Percentiles rank a stretch among this genome's conserved stretches.
Evolutionary conservation across 352 stramenopile species (phyloP).

Genomic region (Phytopythium sindhum): DNA sequence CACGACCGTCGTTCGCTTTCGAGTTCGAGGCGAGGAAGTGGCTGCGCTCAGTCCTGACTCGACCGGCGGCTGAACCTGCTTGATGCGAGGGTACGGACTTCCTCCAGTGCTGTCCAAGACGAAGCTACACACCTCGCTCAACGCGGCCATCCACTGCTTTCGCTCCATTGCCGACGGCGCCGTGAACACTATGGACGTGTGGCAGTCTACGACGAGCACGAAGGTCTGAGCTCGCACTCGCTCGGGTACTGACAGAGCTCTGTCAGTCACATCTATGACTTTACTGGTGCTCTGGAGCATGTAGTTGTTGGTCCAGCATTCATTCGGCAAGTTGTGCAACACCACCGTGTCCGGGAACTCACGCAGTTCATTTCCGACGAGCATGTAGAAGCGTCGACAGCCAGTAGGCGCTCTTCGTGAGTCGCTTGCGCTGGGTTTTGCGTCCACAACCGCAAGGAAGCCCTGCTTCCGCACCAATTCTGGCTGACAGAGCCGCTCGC

Average conservation of each 20-base stretch:
- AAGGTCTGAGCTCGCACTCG: constrained; percentile 36
- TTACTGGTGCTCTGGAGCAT: constrained; percentile 16
- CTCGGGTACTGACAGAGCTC: neutral
- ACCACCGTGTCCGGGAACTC: constrained; percentile 33
- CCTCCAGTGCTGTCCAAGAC: neutral
- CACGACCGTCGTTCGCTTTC: neutral
- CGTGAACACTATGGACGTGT: constrained; percentile 29
- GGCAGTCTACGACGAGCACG: constrained; percentile 17
- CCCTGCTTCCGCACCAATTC: constrained; percentile 33
- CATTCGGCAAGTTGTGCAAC: constrained; percentile 15
- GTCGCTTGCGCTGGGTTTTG: neutral
- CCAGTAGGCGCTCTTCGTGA: constrained; percentile 8
- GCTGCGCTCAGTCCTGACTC: neutral
- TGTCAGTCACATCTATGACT: constrained; percentile 1
- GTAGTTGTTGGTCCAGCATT: constrained; percentile 14
- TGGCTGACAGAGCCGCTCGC: neutral
- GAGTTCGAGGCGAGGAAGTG: neutral
- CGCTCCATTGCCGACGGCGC: constrained; percentile 40
- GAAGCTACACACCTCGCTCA: constrained; percentile 18
- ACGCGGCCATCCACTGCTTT: constrained; percentile 41
- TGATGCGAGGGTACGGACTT: neutral
- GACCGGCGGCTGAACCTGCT: neutral
- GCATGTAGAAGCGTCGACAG: constrained; percentile 23
- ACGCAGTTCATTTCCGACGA: constrained; percentile 28
- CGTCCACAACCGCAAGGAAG: constrained; percentile 20